Evolutionary conservation across 2,329 filamentous ascomycete species (phyloP).

Genomic region (Corynespora cassiicola): DNA sequence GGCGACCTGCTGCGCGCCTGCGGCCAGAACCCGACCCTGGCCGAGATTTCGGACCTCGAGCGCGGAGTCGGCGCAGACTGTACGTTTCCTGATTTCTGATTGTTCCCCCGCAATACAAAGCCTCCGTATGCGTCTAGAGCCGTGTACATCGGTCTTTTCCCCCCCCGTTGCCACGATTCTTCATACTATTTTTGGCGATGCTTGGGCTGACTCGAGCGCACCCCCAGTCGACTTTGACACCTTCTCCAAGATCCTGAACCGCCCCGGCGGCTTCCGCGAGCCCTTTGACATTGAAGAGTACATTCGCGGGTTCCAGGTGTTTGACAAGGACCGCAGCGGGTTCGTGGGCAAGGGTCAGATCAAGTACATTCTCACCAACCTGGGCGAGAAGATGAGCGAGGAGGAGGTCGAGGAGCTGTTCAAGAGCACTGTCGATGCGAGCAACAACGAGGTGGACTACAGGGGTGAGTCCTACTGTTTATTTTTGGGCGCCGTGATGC

Average conservation of each 20-base stretch:
- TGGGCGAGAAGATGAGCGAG: constrained; percentile 99
- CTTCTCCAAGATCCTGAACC: constrained; percentile 95
- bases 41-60: constrained; percentile 92
- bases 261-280: constrained; percentile 96
- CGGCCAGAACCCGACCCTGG: constrained; percentile 94
- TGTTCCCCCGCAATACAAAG: too few species aligned
- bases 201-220: constrained; percentile 8
- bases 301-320: constrained; percentile 98
- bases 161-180: not conserved
- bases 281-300: constrained; percentile 98
- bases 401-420: constrained; percentile 98
- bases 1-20: constrained; percentile 95
- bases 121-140: too few species aligned
- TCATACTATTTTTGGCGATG: not conserved
- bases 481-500: too few species aligned
- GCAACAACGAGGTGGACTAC: constrained; percentile 97
- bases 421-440: constrained; percentile 89
- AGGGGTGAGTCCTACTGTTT: constrained; percentile 67
- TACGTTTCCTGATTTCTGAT: constrained; percentile 69
- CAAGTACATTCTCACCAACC: constrained; percentile 95
- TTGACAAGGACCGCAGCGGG: constrained; percentile 98
- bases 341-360: constrained; percentile 98
- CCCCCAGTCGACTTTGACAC: constrained; percentile 91
- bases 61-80: constrained; percentile 89
- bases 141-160: not conserved